Evolutionary conservation across 2,329 filamentous ascomycete species (phyloP).

Genomic region (Aspergillus felis): DNA sequence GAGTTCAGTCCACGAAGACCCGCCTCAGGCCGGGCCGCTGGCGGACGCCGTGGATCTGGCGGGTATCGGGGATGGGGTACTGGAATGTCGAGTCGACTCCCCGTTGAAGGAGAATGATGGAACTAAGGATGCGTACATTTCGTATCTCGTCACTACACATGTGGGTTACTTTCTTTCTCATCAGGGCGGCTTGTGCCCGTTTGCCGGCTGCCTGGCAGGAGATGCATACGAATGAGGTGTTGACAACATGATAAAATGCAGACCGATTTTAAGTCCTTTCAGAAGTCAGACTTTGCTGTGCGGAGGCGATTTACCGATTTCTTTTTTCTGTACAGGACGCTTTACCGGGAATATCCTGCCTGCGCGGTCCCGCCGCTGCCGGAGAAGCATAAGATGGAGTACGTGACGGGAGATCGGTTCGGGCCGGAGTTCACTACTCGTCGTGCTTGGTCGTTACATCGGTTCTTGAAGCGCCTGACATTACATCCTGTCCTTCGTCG

Average conservation of each 20-base stretch:
- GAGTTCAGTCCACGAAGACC: constrained; percentile 43
- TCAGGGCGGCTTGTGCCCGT: neutral
- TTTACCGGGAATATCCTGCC: constrained; percentile 82
- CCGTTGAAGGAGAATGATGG: constrained; percentile 95
- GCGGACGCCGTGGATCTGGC: constrained; percentile 58
- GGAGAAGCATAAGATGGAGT: constrained; percentile 99
- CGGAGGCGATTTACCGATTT: constrained; percentile 97
- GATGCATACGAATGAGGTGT: neutral
- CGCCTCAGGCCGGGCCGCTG: constrained; percentile 45
- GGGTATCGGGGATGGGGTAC: constrained; percentile 65
- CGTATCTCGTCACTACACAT: constrained; percentile 87
- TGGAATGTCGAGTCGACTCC: constrained; percentile 78
- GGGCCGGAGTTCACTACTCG: constrained; percentile 86
- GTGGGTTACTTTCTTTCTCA: constrained; percentile 48
- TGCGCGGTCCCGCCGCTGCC: constrained; percentile 91
- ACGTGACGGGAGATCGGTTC: constrained; percentile 94
- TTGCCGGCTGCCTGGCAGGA: constrained; percentile 15
- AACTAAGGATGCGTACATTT: constrained; percentile 94
- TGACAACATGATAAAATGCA: constrained; percentile 36
- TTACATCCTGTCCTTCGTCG: constrained; percentile 86
- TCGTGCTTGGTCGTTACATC: constrained; percentile 82
- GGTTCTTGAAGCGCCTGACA: constrained; percentile 81
- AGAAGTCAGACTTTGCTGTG: constrained; percentile 72
- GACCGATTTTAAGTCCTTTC: constrained; percentile 93
- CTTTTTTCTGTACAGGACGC: constrained; percentile 88